Base-by-base conservation (phyloP, 2,329 filamentous ascomycete genomes). In the Colletotrichum euphorbiae region DNA sequence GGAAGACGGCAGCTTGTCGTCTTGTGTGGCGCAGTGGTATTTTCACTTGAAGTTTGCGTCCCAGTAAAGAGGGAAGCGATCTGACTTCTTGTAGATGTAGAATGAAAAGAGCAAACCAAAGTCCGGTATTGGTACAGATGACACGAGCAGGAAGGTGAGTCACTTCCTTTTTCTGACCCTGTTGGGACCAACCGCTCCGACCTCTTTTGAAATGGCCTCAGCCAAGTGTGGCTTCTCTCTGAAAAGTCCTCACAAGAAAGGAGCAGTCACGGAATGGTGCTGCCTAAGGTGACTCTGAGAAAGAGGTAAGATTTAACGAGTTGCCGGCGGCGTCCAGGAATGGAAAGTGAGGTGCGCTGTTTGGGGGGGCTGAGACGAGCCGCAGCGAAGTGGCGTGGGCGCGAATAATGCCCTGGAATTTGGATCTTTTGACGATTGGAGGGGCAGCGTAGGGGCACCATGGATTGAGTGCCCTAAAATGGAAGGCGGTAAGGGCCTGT, bases 401-500 rank as follows among this genome's bases (percentile, higher is more conserved):
- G 52, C 24, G 42, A 8, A 48, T 50, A 36, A 40, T 61, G 46
- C 45, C 43, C 58, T 45, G 28, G 24, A 38, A 38, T 38, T 43
- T 61, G 45, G 17, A 51, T 36, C n/a, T 17, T 56, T 38, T 13
- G 42, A 17, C 57, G 28, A 33, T 62, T 57, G 50, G 50, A 67
- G 64, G 64, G 64, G 64, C 58, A 56, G 33, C 24, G 33, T 7
- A 5, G 1, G 1, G 60, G 45, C 17, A 17, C 7, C n/a, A 12
- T 21, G 1, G 12, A 28, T 33, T 46, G 38, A 45, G 2, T 17
- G 12, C 42, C 31, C 4, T 4, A 11, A 24, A n/a, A 9, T 2
- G 6, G 56, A 31, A 67, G 56, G 69, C 69, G 69, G 69, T 71
- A 48, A 40, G 43, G 3, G 2, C 6, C 9, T 46, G 13, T 43